Evolutionary conservation across 768 basidiomycete species (phyloP), one percentile per base, ranked within the genome.

Genomic region (Sutorius australiensis): DNA sequence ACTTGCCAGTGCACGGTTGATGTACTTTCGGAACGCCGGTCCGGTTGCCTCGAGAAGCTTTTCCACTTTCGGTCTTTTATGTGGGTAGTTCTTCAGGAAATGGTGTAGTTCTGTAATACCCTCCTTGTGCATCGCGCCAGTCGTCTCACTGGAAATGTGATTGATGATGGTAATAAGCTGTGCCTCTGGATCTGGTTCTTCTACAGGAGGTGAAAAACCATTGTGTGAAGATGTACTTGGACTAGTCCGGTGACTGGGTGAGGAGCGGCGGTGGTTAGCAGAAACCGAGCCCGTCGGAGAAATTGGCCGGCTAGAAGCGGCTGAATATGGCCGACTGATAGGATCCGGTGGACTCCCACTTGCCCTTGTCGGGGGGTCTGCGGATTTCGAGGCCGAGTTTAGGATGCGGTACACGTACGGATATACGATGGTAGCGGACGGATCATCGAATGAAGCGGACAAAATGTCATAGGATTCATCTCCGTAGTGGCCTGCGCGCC

Each of bases 371-470:
- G 57, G 47, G 32, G 69, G 62, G 17, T 66, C 71, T 24, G 79
- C 77, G 17, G 71, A 67, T 44, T 76, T 75, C 16, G 80, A 69
- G 46, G 72, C 77, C 2, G 90, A 83, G 63, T 94, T 94, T 27
- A 95, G 76, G 52, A 95, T 93, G 32, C 92, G 83, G 67, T 92
- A 93, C 39, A 97, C 92, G 61, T 95, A 97, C 30, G 92, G 92
- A 67, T 95, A 95, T 17, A 95, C 93, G 58, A 95, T 95, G 8
- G 92, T 93, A n/a, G 90, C 92, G 6, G 93, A 95, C n/a, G 93
- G 89, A 66, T 94, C 92, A 59, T 95, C 95, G 62, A 98, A 97
- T 10, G 94, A 86, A 38, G 82, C 81, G 2, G 91, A 89, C 31
- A 99, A 80, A 42, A 95, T 72, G 64, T 98, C 94, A 61, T 98